Evolutionary conservation across 345 rosid genomes (phyloP).

Genomic region (Triadica sebifera): DNA sequence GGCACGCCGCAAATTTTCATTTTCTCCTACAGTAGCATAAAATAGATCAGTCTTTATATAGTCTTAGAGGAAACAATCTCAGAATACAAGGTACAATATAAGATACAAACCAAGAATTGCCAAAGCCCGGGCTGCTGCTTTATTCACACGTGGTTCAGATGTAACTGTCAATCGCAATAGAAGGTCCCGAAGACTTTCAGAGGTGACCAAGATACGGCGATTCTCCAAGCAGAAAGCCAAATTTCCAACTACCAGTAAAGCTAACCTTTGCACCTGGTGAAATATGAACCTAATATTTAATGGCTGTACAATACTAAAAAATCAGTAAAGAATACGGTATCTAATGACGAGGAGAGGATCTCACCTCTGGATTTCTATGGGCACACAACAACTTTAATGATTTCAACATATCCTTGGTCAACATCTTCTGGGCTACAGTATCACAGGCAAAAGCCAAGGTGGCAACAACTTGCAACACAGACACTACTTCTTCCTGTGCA

Average conservation of each 20-base stretch:
- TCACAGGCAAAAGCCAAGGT: conserved; percentile 88
- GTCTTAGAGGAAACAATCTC: conserved; percentile 4
- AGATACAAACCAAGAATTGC: conserved; percentile 82
- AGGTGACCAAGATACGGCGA: conserved; percentile 79
- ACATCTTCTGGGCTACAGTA: conserved; percentile 81
- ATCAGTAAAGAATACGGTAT: conserved; percentile 11
- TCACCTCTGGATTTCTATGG: conserved; percentile 79
- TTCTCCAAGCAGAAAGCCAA: conserved; percentile 92
- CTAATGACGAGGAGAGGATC: conserved; percentile 19
- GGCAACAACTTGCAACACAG: conserved; percentile 86
- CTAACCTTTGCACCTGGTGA: conserved; percentile 80
- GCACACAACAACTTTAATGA: conserved; percentile 78
- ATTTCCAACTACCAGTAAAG: conserved; percentile 90
- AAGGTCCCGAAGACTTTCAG: conserved; percentile 94
- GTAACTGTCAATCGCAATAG: conserved; percentile 76
- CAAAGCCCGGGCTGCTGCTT: conserved; percentile 97
- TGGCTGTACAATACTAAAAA: conserved; percentile 8
- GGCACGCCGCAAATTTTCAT: conserved; percentile 87
- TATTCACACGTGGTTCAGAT: conserved; percentile 78
- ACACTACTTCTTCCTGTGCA: conserved; percentile 70
- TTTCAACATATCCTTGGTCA: conserved; percentile 79
- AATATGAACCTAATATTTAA: conserved; percentile 26
- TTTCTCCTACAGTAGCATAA: conserved; percentile 68
- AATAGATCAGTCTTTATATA: conserved; percentile 5
- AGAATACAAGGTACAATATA: conserved; percentile 8